A percentile compares a stretch with the other conserved stretches of the same genome.
Evolutionary conservation across 2,329 filamentous ascomycete genomes (phyloP).

Genomic region (Cryphonectria naterciae): DNA sequence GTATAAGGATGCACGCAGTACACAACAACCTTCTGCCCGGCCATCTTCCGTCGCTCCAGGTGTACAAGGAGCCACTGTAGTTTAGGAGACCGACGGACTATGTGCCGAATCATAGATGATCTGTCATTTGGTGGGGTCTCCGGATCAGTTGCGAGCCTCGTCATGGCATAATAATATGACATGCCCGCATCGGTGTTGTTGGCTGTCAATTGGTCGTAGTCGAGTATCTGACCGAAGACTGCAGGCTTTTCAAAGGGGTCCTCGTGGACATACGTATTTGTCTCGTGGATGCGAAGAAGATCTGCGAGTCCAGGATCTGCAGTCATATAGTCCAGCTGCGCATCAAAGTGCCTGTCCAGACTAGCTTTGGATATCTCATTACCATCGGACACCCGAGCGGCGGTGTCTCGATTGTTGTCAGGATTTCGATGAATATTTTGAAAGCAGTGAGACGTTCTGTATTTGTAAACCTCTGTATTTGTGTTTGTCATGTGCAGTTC

Average conservation of each 20-base stretch:
- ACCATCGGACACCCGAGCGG: neutral
- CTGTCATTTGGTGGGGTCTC: neutral
- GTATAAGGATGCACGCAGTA: constrained; percentile 13
- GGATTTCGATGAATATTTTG: neutral
- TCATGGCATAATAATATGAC: constrained; percentile 10
- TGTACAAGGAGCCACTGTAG: neutral
- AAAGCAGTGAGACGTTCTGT: neutral
- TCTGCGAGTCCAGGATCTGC: neutral
- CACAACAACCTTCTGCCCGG: constrained; percentile 6
- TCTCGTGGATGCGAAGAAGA: neutral
- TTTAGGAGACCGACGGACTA: constrained; percentile 9
- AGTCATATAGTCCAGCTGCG: neutral
- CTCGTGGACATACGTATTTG: rapidly evolving
- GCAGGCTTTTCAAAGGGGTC: neutral
- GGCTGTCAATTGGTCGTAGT: neutral
- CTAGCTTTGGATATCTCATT: constrained; percentile 7
- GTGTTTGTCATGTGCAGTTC: neutral
- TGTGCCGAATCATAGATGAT: neutral
- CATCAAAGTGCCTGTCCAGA: constrained; percentile 6
- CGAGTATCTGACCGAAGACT: neutral
- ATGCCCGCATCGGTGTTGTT: constrained; percentile 12
- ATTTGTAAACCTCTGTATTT: neutral
- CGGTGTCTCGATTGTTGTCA: neutral
- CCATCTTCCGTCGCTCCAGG: constrained; percentile 2
- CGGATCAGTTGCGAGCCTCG: neutral